phyloP scores from a whole-genome alignment of 2,329 filamentous ascomycete species.

The Exophiala alcalophila region DNA sequence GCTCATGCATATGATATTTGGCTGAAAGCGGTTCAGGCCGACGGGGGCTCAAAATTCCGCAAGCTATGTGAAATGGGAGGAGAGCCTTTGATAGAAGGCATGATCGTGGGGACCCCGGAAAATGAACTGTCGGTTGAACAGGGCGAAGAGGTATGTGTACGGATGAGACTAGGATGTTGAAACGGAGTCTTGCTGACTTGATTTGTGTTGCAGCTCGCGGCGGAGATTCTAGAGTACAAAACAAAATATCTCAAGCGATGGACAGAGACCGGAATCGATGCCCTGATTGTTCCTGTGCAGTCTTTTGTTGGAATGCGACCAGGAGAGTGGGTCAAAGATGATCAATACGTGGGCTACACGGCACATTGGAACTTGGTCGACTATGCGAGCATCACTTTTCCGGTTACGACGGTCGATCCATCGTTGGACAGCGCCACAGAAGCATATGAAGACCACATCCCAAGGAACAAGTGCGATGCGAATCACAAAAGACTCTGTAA shows the following conservation, averaged over 20 bases:
- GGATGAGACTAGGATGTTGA: too few relatives aligned
- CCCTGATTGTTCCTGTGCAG: constrained; percentile 34
- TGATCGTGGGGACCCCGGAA: constrained; percentile 36
- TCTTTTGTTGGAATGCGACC: constrained; percentile 35
- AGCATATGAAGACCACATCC: constrained; percentile 1
- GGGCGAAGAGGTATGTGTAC: constrained; percentile 20
- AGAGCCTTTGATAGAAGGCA: constrained; percentile 37
- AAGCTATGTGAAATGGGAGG: constrained; percentile 28
- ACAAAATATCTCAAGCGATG: constrained; percentile 34
- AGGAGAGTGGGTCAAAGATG: constrained; percentile 36
- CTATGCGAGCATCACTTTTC: constrained; percentile 34
- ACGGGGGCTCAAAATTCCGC: constrained; percentile 34
- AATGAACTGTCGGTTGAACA: constrained; percentile 33
- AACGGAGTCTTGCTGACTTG: neutral
- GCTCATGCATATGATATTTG: constrained; percentile 33
- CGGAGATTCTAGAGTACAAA: constrained; percentile 34
- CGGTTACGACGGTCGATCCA: constrained; percentile 34
- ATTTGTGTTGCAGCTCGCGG: constrained; percentile 25
- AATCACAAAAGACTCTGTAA: constrained; percentile 1
- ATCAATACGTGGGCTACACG: constrained; percentile 37
- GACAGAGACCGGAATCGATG: constrained; percentile 34
- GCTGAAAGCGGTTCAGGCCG: constrained; percentile 35
- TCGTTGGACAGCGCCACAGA: neutral
- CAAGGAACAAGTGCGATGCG: constrained; percentile 6
- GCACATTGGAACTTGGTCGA: constrained; percentile 37